Conservation (phyloP, 129 eudicot genomes). For the Centaurea solstitialis region DNA sequence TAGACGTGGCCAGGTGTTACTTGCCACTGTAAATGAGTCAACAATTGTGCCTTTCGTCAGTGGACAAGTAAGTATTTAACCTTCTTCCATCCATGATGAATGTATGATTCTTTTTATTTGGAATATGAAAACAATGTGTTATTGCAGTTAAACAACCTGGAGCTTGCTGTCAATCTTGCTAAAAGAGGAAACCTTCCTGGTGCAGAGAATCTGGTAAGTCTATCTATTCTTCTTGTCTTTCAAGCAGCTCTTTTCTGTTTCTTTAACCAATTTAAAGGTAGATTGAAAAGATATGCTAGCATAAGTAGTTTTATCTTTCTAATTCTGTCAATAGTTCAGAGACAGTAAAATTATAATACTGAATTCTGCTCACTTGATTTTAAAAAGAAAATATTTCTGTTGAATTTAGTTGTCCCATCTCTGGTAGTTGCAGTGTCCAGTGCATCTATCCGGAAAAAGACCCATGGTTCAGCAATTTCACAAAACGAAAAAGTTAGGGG, state of each 20-base stretch:
- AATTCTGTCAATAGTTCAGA: not conserved
- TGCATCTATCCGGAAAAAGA: not conserved
- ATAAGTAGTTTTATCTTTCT: not conserved
- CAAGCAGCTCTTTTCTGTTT: not conserved
- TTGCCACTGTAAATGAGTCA: conserved; percentile 90
- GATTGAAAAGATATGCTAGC: not conserved
- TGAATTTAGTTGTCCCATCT: not conserved
- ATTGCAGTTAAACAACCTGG: conserved; percentile 85
- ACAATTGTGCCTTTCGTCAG: conserved; percentile 92
- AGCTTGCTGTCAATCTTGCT: conserved; percentile 99
- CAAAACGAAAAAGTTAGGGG: not conserved
- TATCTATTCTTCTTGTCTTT: not conserved
- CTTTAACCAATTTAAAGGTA: not conserved
- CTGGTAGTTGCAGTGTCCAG: not conserved
- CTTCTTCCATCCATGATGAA: not conserved
- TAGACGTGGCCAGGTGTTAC: conserved; percentile 81
- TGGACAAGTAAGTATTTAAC: conserved; percentile 64
- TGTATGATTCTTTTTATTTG: not conserved
- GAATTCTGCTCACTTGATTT: conserved; percentile 9
- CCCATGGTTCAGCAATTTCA: not conserved
- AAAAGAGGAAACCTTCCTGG: conserved; percentile 98
- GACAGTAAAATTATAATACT: conserved; percentile 1
- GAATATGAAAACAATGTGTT: not conserved
- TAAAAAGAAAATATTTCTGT: not conserved
- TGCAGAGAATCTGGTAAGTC: conserved; percentile 89